Evolutionary conservation across 2,329 filamentous ascomycete species (phyloP), one percentile per base, ranked within the genome.

Genomic region (Xylariales sp.): DNA sequence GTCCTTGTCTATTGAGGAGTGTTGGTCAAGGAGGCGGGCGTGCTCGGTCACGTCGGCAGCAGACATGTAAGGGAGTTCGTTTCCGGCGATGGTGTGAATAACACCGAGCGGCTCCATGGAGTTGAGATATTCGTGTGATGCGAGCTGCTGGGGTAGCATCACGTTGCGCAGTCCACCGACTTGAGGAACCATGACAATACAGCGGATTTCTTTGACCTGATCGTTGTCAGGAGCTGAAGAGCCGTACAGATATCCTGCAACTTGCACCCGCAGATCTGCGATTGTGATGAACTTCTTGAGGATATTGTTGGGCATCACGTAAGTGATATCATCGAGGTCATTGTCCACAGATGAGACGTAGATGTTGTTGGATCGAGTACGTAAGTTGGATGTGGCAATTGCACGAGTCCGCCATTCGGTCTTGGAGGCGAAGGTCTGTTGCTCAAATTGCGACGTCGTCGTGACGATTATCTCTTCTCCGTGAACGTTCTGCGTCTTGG

Each of bases 291-390:
- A 98, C 50, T 88, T 87, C 76, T 95, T 96, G 56, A 98, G 77
- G 36, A 98, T 84, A 63, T 98, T 98, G 78, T 97, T 98, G 1
- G 93, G 93, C 88, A 98, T 96, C 56, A 98, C 87, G 57, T 97
- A 98, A 1, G 91, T 98, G 59, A 87, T 85, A 56, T 90, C 88
- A 46, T 95, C 89, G 49, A 93, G 80, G 40, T 89, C 86, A 51
- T 91, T 86, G 60, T 97, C 93, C 40, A 96, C 89, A 0, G 90
- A 93, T 6, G 93, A 95, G 53, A 98, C 94, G 64, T 97, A 98
- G 57, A 98, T 95, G 66, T 98, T 96, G 76, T 97, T 98, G 37
- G 93, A 81, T 51, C 93, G 78, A 35, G 90, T 96, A 33, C 91
- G 84, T 49, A 98, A 71, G 63, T 98, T 98, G 18, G 90, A 94